These are phyloP conservation scores for Paramecium bursaria DNA, from an alignment of 73 alveolate genomes.

Conservation along the genomic window DNA sequence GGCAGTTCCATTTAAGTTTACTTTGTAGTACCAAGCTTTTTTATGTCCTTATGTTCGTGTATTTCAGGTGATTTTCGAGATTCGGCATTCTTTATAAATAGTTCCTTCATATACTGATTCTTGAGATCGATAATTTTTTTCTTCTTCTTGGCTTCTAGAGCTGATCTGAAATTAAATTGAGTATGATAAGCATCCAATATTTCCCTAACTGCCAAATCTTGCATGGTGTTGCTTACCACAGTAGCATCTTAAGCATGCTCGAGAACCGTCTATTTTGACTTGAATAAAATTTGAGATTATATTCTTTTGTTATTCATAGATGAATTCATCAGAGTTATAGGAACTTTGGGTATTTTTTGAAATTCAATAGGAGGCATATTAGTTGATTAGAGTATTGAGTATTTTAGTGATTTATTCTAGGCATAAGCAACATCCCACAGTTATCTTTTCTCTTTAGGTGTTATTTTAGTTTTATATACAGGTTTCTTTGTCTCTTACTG, in stretches of 20 bases:
- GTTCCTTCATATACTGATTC: constrained; percentile 26
- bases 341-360: constrained; percentile 44
- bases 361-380: constrained; percentile 54
- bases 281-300: constrained; percentile 10
- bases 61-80: too few relatives aligned
- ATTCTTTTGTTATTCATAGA: constrained; percentile 26
- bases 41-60: too few relatives aligned
- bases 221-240: too few relatives aligned
- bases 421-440: too few relatives aligned
- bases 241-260: constrained; percentile 59
- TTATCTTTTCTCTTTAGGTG: too few relatives aligned
- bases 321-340: constrained; percentile 38
- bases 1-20: too few relatives aligned
- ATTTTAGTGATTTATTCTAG: too few relatives aligned
- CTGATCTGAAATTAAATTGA: constrained; percentile 39
- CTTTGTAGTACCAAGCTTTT: too few relatives aligned
- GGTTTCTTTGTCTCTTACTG: too few relatives aligned
- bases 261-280: constrained; percentile 31
- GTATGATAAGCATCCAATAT: constrained; percentile 31
- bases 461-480: too few relatives aligned
- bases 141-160: constrained; percentile 56
- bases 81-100: constrained; percentile 14
- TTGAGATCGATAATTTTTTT: constrained; percentile 36
- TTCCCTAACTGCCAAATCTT: constrained; percentile 62
- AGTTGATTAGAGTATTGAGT: too few relatives aligned